Base-by-base conservation (phyloP, 768 basidiomycete species). In the Lactarius tabidus region DNA sequence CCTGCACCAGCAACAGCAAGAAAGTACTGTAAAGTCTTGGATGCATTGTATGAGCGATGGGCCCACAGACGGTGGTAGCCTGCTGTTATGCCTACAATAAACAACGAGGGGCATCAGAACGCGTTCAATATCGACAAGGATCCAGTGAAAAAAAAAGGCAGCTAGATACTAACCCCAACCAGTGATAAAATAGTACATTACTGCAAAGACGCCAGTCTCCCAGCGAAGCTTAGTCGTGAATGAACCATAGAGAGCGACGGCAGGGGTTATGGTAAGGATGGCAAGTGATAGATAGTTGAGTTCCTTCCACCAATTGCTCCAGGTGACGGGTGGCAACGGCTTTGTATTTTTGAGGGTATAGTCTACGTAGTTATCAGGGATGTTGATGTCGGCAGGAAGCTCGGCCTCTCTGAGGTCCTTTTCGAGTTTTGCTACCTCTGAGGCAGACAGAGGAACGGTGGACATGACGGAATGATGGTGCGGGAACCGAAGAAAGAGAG, bases 11-110 rank as follows among this genome's bases (percentile, higher is more conserved):
- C 83, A 23, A 90, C 71, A 29, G 95, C 92, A 56, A 98, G 85
- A 68, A 84, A 78, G 73, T 93, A 97, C 74, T 98, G 89, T 15
- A 98, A 78, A 18, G 91, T 88, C 65, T 82, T 82, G 4, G 90
- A 87, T 41, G 96, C 97, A 73, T 97, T 98, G 76, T 96, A 99
- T 0, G 92, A 83, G 63, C 97, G 86, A 73, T 99, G 97, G 12
- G 97, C 92, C 95, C 95, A 99, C 0, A 98, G 83, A 63, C 97
- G 87, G 73, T 99, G 97, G 78, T 98, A 99, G 14, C 97, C 96
- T 12, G 91, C 92, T 0, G 92, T 94, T 65, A 95, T 93, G 29
- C 92, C 86, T 87, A 59, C 10, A 58, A 35, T 59, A 14, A 35
- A 52, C 17, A 31, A 31, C 23, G 43, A 48, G 54, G 28, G 36